A percentile compares a stretch with the other conserved stretches of the same genome.
phyloP scores from a whole-genome alignment of 2,329 filamentous ascomycete genomes.

The Trichophyton schoenleinii region DNA sequence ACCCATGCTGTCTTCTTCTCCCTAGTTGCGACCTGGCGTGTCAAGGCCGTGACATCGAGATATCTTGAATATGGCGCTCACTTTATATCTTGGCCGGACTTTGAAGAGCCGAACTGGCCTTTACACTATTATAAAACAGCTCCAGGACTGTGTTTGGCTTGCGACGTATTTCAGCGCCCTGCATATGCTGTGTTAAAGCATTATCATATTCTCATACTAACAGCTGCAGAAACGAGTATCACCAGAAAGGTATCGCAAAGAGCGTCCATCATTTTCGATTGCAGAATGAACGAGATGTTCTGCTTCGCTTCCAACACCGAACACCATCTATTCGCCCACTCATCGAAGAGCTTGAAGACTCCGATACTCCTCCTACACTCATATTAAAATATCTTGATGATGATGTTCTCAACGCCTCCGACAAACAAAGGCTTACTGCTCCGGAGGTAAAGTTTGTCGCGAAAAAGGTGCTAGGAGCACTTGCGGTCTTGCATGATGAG shows the following conservation, averaged over 20 bases:
- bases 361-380: conserved; percentile 11
- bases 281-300: conserved; percentile 17
- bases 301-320: conserved; percentile 13
- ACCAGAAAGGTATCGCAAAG: conserved; percentile 13
- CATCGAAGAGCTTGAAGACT: conserved; percentile 17
- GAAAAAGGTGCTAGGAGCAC: conserved; percentile 12
- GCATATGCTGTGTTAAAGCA: too few relatives aligned
- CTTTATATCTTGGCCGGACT: too few relatives aligned
- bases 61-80: too few relatives aligned
- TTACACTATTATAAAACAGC: conserved; percentile 10
- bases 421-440: conserved; percentile 9
- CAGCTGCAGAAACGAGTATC: conserved; percentile 9
- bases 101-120: not conserved
- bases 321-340: conserved; percentile 15
- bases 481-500: conserved; percentile 12
- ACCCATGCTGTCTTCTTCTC: too few relatives aligned
- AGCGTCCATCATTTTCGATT: conserved; percentile 16
- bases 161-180: conserved; percentile 1
- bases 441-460: conserved; percentile 14
- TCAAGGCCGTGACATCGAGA: too few relatives aligned
- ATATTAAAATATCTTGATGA: conserved; percentile 16
- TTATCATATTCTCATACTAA: too few relatives aligned
- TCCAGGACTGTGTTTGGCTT: conserved; percentile 8
- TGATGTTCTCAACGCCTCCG: conserved; percentile 10
- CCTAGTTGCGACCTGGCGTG: too few relatives aligned